A percentile compares a stretch with the other conserved stretches of the same genome.
Evolutionary conservation across 805 yeast species (phyloP).

Genomic region (Komagataella ulmi): DNA sequence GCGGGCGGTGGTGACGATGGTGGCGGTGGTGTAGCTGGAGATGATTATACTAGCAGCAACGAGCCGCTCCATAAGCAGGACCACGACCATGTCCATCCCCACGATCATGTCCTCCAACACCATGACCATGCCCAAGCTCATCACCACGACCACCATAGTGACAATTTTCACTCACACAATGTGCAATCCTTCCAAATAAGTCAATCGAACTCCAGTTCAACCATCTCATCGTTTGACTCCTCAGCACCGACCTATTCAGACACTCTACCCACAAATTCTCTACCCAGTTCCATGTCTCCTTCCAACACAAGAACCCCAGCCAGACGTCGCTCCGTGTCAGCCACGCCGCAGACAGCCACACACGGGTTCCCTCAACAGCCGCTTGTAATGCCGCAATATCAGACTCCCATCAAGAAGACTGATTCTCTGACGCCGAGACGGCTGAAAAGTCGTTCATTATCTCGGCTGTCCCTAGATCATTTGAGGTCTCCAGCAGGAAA

Average conservation of each 20-base stretch:
- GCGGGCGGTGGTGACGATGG: background rate
- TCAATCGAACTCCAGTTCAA: constrained; percentile 12
- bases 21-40: background rate
- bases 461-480: constrained; percentile 24
- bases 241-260: constrained; percentile 12
- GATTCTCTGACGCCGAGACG: constrained; percentile 18
- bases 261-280: constrained; percentile 6
- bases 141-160: background rate
- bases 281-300: constrained; percentile 1
- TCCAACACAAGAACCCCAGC: background rate
- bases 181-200: background rate
- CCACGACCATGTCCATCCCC: background rate
- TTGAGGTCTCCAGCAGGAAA: constrained; percentile 14
- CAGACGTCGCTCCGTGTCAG: constrained; percentile 2
- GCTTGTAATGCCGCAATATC: constrained; percentile 5
- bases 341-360: constrained; percentile 21
- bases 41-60: background rate
- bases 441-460: constrained; percentile 25
- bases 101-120: background rate
- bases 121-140: background rate
- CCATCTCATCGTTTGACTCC: constrained; percentile 16
- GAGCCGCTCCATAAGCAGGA: background rate
- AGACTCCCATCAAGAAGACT: constrained; percentile 10
- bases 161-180: background rate
- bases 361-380: constrained; percentile 15